A percentile compares a stretch with the other conserved stretches of the same genome.
Evolutionary conservation across 2,329 filamentous ascomycete genomes (phyloP).

Genomic region (Monosporascus ibericus): DNA sequence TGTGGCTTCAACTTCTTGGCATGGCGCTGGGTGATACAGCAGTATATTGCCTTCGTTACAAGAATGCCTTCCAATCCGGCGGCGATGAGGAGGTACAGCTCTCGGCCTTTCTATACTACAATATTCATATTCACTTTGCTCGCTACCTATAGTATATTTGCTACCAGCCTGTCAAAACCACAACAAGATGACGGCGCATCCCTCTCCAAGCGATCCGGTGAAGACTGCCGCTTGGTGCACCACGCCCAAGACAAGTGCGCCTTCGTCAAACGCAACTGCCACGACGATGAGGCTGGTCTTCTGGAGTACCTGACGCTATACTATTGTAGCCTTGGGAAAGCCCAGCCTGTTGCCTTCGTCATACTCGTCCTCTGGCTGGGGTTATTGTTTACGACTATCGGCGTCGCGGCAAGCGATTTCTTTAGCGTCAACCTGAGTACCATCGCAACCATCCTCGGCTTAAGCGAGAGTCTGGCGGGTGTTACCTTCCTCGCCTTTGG

Average conservation of each 20-base stretch:
- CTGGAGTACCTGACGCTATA: constrained; percentile 85
- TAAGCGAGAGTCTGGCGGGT: constrained; percentile 93
- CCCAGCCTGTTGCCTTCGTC: constrained; percentile 70
- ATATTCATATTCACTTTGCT: constrained; percentile 41
- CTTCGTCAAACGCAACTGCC: constrained; percentile 76
- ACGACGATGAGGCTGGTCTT: constrained; percentile 83
- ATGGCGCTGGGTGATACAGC: background rate
- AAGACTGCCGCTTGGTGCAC: constrained; percentile 75
- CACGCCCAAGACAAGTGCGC: constrained; percentile 73
- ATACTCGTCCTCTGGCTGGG: constrained; percentile 78
- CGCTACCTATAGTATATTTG: constrained; percentile 37
- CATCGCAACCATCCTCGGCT: constrained; percentile 78
- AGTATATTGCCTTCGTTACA: background rate
- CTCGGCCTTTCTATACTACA: constrained; percentile 44
- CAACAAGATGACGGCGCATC: constrained; percentile 10
- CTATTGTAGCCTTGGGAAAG: constrained; percentile 70
- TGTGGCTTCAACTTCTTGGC: background rate
- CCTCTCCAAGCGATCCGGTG: constrained; percentile 17
- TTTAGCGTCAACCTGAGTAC: constrained; percentile 96
- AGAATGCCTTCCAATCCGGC: constrained; percentile 8
- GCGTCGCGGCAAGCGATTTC: constrained; percentile 96
- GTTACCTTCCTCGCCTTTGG: constrained; percentile 96
- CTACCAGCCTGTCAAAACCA: constrained; percentile 6
- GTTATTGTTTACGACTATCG: constrained; percentile 91
- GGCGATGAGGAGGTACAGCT: constrained; percentile 31